Conservation (phyloP, 2,329 filamentous ascomycete species). For the Ciborinia camelliae region DNA sequence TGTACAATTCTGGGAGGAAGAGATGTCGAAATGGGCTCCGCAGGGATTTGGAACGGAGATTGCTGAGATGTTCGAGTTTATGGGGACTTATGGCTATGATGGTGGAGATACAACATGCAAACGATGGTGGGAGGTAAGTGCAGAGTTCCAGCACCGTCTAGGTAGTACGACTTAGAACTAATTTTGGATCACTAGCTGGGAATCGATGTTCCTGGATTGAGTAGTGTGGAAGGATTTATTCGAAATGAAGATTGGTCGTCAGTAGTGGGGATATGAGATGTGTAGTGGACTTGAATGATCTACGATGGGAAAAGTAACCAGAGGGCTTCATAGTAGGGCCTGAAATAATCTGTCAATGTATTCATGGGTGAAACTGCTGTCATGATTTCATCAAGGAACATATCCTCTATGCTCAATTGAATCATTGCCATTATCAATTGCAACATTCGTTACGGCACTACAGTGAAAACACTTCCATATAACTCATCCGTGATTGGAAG, state of each 20-base stretch:
- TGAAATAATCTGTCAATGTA: too few relatives aligned
- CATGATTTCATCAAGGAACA: too few relatives aligned
- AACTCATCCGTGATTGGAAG: too few relatives aligned
- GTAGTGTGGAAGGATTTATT: conserved; percentile 26
- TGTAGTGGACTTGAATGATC: too few relatives aligned
- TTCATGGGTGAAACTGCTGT: too few relatives aligned
- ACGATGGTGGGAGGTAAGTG: conserved; percentile 6
- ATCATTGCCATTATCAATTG: too few relatives aligned
- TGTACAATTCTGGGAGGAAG: neutral
- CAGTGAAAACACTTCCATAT: too few relatives aligned
- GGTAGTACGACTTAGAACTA: conserved; percentile 23
- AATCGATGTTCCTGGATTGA: conserved; percentile 21
- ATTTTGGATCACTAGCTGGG: conserved; percentile 25
- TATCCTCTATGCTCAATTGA: too few relatives aligned
- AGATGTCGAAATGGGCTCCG: conserved; percentile 12
- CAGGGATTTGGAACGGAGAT: conserved; percentile 33
- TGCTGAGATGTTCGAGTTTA: conserved; percentile 37
- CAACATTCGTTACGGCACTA: too few relatives aligned
- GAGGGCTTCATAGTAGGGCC: too few relatives aligned
- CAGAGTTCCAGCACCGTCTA: conserved; percentile 34
- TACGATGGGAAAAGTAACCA: too few relatives aligned
- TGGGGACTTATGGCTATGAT: conserved; percentile 38
- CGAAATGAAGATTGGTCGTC: conserved; percentile 29
- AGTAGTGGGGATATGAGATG: neutral
- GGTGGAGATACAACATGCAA: conserved; percentile 35